Percentiles rank a stretch among this genome's conserved stretches.
Conservation (phyloP, 202 grass and related monocot species). For the Alloteropsis angusta region DNA sequence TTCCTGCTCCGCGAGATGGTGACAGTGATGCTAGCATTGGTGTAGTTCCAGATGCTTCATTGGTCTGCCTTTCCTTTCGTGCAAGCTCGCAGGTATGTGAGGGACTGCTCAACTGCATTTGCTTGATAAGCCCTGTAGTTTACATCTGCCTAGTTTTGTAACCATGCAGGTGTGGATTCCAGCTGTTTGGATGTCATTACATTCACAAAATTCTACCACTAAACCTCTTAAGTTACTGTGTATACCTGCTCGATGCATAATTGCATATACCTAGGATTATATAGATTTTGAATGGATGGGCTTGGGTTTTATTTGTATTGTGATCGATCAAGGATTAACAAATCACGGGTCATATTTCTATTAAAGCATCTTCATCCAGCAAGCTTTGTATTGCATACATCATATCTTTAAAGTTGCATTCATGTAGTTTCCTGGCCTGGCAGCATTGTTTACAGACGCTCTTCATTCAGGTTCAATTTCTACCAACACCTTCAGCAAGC, state of each 20-base stretch:
- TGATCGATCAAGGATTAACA: not conserved
- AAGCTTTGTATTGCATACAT: not conserved
- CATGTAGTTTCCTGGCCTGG: not conserved
- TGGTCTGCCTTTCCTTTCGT: conserved; percentile 83
- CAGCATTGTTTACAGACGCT: not conserved
- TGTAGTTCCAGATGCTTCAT: conserved; percentile 38
- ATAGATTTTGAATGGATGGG: not conserved
- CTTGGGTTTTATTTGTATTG: not conserved
- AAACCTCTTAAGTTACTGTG: not conserved
- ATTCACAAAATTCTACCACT: not conserved
- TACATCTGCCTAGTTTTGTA: not conserved
- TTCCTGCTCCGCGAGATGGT: not conserved
- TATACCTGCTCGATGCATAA: not conserved
- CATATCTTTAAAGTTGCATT: not conserved
- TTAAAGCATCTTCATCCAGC: not conserved
- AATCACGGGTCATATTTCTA: not conserved
- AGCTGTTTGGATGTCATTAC: not conserved
- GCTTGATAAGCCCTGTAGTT: not conserved
- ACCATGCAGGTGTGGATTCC: not conserved
- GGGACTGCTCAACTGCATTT: not conserved
- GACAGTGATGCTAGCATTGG: not conserved
- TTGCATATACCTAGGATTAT: not conserved
- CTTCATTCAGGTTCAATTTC: not conserved
- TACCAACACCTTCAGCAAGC: not conserved
- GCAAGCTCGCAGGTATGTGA: conserved; percentile 72